phyloP scores from a whole-genome alignment of 176 grass and related monocot species.

The Bonia amplexicaulis region DNA sequence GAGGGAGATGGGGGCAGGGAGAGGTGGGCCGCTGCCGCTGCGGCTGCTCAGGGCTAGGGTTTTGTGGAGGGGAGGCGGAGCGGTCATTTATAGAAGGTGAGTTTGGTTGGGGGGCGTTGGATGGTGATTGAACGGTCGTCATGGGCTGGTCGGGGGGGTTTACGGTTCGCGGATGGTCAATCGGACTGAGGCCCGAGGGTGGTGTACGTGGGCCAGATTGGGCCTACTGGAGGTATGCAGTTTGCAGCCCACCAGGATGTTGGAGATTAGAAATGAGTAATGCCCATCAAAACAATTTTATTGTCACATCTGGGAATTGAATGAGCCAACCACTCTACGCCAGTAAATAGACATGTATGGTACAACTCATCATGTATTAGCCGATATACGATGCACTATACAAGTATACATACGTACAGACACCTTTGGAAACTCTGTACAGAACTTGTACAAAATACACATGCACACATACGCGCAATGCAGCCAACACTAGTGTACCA shows the following conservation, averaged over 20 bases:
- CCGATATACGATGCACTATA: no score
- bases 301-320: no score
- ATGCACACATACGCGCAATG: no score
- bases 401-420: no score
- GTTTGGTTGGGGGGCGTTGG: background rate
- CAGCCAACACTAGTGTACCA: no score
- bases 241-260: background rate
- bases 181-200: background rate
- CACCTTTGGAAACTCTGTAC: no score
- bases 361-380: no score
- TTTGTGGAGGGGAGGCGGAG: background rate
- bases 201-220: background rate
- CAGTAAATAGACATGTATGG: no score
- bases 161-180: background rate
- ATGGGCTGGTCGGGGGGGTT: background rate
- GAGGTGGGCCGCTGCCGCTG: background rate
- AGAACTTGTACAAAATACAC: no score
- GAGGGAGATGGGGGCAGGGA: background rate
- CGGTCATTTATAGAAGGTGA: background rate
- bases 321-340: no score
- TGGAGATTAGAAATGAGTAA: no score
- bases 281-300: no score
- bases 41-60: slow-evolving; percentile 17
- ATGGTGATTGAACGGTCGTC: background rate
- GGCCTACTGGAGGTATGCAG: background rate